Conservation (phyloP, 148 eudicot species). For the Rhododendron ferrugineum region DNA sequence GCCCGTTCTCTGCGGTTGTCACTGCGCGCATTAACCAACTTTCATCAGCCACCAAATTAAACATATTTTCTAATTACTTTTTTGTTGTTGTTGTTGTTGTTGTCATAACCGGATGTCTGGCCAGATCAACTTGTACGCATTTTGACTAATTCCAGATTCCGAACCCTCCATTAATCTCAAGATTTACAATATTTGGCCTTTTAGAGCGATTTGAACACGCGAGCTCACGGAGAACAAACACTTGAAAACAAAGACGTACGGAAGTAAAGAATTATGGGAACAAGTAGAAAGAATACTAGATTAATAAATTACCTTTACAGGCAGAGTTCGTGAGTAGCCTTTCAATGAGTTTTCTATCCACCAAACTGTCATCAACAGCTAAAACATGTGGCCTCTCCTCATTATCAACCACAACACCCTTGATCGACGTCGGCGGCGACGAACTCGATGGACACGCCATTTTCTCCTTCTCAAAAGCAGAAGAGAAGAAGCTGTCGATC, state of each 20-base stretch:
- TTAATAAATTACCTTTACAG: slow-evolving; percentile 16
- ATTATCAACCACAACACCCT: background rate
- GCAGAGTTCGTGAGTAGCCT: slow-evolving; percentile 28
- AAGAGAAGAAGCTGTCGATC: background rate
- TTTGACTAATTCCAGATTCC: no score
- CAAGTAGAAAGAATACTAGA: background rate
- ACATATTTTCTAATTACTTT: no score
- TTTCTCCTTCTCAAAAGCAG: background rate
- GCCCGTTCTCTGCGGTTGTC: slow-evolving; percentile 16
- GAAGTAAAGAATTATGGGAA: background rate
- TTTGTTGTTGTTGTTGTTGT: no score
- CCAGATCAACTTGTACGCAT: rapidly evolving
- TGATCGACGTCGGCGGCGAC: background rate
- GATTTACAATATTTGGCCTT: no score
- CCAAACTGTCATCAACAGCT: slow-evolving; percentile 30
- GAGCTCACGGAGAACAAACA: no score
- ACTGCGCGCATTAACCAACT: background rate
- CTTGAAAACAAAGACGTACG: no score
- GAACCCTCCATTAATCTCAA: no score
- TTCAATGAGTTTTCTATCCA: slow-evolving; percentile 28
- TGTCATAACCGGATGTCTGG: no score
- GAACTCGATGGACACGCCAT: slow-evolving; percentile 12
- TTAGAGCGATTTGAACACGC: no score
- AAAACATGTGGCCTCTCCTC: slow-evolving; percentile 24
- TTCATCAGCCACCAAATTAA: background rate